These are phyloP conservation scores for Pichia sp. DNA, from an alignment of 1,139 yeast genomes.

Conservation along the genomic window DNA sequence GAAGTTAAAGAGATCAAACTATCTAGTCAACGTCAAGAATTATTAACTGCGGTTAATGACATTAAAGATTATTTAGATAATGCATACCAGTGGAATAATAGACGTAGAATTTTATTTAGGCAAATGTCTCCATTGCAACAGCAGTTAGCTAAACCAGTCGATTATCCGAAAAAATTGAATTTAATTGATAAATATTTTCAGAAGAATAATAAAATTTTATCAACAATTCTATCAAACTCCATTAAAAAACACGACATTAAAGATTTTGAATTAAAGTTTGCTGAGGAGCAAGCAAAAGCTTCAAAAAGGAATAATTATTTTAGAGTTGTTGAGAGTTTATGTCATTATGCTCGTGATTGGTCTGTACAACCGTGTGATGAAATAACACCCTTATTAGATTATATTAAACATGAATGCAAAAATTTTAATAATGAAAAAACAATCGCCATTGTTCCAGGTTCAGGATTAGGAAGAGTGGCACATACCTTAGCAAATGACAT, in stretches of 20 bases:
- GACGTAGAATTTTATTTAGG: conserved; percentile 40
- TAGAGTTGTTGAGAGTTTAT: conserved; percentile 62
- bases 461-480: conserved; percentile 71
- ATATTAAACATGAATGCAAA: conserved; percentile 22
- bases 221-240: conserved; percentile 39
- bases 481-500: conserved; percentile 45
- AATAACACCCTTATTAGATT: conserved; percentile 46
- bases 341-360: conserved; percentile 79
- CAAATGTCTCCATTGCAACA: conserved; percentile 53
- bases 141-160: conserved; percentile 36
- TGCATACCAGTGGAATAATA: conserved; percentile 39
- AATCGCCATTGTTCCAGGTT: conserved; percentile 64
- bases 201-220: conserved; percentile 42
- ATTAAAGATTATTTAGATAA: conserved; percentile 41
- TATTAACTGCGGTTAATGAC: conserved; percentile 47
- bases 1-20: conserved; percentile 4
- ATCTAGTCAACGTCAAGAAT: conserved; percentile 28
- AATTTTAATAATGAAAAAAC: conserved; percentile 35
- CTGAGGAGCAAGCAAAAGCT: conserved; percentile 22
- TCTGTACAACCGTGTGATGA: conserved; percentile 39
- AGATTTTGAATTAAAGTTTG: conserved; percentile 34
- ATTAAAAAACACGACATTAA: conserved; percentile 38
- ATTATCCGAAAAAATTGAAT: conserved; percentile 47
- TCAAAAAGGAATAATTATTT: conserved; percentile 37
- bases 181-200: conserved; percentile 39